Percentiles rank a stretch among this genome's conserved stretches.
phyloP scores from a whole-genome alignment of 108 stramenopile species.

The Pelagomonas calceolata region DNA sequence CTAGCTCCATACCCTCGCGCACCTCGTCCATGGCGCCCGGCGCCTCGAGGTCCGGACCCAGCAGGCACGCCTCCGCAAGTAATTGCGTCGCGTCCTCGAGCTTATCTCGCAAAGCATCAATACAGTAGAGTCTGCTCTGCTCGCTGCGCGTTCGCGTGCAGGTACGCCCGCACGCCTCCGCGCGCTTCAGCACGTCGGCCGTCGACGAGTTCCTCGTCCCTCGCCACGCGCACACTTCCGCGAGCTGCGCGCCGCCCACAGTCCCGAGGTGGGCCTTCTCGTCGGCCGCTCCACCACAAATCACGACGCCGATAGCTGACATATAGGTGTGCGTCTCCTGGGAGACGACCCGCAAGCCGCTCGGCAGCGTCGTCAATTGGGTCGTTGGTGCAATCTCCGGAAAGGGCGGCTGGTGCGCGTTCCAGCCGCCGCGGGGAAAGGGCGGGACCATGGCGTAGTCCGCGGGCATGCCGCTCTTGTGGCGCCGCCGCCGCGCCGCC shows the following conservation, averaged over 20 bases:
- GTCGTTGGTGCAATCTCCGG: conserved; percentile 51
- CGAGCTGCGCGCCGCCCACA: conserved; percentile 68
- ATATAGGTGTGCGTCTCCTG: conserved; percentile 71
- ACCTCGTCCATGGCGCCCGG: not conserved
- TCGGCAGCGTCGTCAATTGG: conserved; percentile 55
- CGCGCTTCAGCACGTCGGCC: conserved; percentile 36
- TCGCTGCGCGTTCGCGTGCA: conserved; percentile 65
- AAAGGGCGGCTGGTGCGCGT: conserved; percentile 34
- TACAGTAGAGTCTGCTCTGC: conserved; percentile 89
- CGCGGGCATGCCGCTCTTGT: too few relatives aligned
- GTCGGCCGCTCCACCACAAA: conserved; percentile 62
- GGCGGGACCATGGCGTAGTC: too few relatives aligned
- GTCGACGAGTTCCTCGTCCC: conserved; percentile 36
- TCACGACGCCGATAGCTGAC: conserved; percentile 56
- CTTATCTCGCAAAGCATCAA: conserved; percentile 82
- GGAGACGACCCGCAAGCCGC: conserved; percentile 74
- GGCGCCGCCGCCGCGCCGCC: too few relatives aligned
- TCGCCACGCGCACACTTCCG: conserved; percentile 83
- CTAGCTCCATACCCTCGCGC: not conserved
- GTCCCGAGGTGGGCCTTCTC: conserved; percentile 32
- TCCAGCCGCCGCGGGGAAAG: too few relatives aligned
- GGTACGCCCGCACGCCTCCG: conserved; percentile 61
- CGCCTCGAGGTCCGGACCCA: conserved; percentile 42
- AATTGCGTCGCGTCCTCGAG: conserved; percentile 60
- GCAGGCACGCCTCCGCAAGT: conserved; percentile 53